phyloP scores from a whole-genome alignment of 1,284 basidiomycete species.

The Rhodotorula mucilaginosa region DNA sequence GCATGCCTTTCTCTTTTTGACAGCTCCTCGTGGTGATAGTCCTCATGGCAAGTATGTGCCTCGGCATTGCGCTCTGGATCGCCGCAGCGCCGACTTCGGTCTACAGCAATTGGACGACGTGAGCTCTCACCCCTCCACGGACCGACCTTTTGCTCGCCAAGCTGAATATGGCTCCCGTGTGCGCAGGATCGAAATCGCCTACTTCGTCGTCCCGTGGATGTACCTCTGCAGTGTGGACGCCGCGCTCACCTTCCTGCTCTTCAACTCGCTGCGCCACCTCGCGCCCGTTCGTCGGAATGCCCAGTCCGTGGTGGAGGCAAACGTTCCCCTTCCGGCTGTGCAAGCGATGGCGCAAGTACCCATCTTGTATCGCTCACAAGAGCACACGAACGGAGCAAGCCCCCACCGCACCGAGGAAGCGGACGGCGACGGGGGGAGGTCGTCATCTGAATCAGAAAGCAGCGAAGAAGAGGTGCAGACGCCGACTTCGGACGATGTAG shows the following conservation, averaged over 20 bases:
- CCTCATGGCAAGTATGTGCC: slow-evolving; percentile 6
- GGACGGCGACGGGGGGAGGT: no score
- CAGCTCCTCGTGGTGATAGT: slow-evolving; percentile 22
- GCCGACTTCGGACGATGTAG: no score
- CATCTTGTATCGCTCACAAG: no score
- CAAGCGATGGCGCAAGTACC: neutral
- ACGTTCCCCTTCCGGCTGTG: neutral
- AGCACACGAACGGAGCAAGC: no score
- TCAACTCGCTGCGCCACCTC: slow-evolving; percentile 15
- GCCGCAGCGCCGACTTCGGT: neutral
- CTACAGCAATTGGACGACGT: neutral
- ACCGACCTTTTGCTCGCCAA: neutral
- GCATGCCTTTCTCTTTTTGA: neutral
- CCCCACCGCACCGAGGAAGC: no score
- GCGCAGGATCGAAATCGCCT: slow-evolving; percentile 16
- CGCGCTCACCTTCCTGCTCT: slow-evolving; percentile 15
- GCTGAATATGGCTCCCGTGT: neutral
- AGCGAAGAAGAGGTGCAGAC: no score
- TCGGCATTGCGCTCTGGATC: slow-evolving; percentile 10
- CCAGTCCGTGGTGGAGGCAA: neutral
- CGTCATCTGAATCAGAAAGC: no score
- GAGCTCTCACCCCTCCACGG: neutral
- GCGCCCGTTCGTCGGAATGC: neutral
- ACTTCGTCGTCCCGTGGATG: slow-evolving; percentile 25
- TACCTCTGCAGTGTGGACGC: slow-evolving; percentile 20